These are phyloP conservation scores for Spathaspora sp. DNA, from an alignment of 1,139 yeast species.

Conservation along the genomic window DNA sequence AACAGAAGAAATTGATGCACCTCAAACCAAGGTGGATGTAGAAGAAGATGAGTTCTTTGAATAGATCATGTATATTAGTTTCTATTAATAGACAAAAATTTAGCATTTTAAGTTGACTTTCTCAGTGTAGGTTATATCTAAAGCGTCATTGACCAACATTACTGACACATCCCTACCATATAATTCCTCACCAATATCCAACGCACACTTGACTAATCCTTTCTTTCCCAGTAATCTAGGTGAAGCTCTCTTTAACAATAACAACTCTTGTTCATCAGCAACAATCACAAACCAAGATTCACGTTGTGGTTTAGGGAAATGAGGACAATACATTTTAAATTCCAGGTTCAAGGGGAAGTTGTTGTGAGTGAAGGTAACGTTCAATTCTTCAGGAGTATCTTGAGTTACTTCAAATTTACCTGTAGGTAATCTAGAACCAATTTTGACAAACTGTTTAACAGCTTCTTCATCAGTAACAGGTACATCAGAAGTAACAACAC, in stretches of 20 bases:
- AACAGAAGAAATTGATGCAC: slow-evolving; percentile 42
- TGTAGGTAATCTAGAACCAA: slow-evolving; percentile 51
- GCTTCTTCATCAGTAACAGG: slow-evolving; percentile 16
- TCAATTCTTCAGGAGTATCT: slow-evolving; percentile 28
- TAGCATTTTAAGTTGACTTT: slow-evolving; percentile 5
- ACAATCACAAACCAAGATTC: slow-evolving; percentile 90
- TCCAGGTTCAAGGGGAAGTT: slow-evolving; percentile 56
- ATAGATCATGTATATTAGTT: slow-evolving; percentile 13
- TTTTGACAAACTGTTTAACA: slow-evolving; percentile 38
- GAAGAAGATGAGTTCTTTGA: slow-evolving; percentile 50
- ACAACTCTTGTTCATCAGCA: slow-evolving; percentile 52
- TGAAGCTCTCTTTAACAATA: slow-evolving; percentile 65
- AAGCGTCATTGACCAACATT: slow-evolving; percentile 63
- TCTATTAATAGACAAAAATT: not conserved
- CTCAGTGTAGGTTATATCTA: slow-evolving; percentile 46
- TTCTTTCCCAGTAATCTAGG: slow-evolving; percentile 50
- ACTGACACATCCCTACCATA: slow-evolving; percentile 46
- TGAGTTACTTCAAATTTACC: slow-evolving; percentile 40
- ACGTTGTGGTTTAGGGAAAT: slow-evolving; percentile 86
- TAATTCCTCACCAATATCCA: slow-evolving; percentile 52
- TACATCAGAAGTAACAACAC: slow-evolving; percentile 22
- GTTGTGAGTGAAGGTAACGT: slow-evolving; percentile 51
- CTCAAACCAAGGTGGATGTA: slow-evolving; percentile 23
- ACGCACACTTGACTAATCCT: slow-evolving; percentile 41
- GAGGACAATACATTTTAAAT: slow-evolving; percentile 71